Base-by-base conservation (phyloP, 441 rosid species). In the Breynia disticha region DNA sequence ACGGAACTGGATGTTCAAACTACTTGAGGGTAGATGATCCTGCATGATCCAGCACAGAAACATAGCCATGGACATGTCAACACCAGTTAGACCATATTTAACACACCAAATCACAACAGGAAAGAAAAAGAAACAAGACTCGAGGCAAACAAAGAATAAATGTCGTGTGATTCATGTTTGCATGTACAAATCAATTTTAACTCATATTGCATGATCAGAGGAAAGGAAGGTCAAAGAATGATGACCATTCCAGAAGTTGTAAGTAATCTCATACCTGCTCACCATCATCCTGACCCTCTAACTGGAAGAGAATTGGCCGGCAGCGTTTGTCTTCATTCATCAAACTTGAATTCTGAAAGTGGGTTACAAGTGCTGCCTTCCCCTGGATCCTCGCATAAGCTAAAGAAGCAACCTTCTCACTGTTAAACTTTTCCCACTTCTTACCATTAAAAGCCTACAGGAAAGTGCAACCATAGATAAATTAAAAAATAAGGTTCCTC, bases 251-350 rank as follows among this genome's bases (percentile, higher is more conserved):
- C 16, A 50, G 19, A 39, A 4, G 43, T 14, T 6, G 43, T 8
- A 39, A 1, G 2, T 39, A 45, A 32, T 48, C 46, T 46, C 5
- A 45, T 76, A 88, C 99, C 96, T 79, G 84, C 65, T 83, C 83
- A 59, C 62, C 72, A 19, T 74, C 65, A 35, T 80, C 88, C 46
- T 65, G 78, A 42, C 72, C 79, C 63, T 78, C 90, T 0, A 90
- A 74, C 20, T 81, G 86, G 70, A 94, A 83, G 41, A 94, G 78
- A 38, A 89, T 89, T 16, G 97, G 97, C 20, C 99, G 95, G 77
- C 99, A 94, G 54, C 96, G 88, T 72, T 84, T 89, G 74, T 94
- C 97, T 78, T 94, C 99, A 67, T 90, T 94, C 99, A 94, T 89
- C 77, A 94, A 76, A 76, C 99, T 94, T 49, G 99, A 94, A 79